Conservation (phyloP, 805 yeast species). For the Candida hungchunana region DNA sequence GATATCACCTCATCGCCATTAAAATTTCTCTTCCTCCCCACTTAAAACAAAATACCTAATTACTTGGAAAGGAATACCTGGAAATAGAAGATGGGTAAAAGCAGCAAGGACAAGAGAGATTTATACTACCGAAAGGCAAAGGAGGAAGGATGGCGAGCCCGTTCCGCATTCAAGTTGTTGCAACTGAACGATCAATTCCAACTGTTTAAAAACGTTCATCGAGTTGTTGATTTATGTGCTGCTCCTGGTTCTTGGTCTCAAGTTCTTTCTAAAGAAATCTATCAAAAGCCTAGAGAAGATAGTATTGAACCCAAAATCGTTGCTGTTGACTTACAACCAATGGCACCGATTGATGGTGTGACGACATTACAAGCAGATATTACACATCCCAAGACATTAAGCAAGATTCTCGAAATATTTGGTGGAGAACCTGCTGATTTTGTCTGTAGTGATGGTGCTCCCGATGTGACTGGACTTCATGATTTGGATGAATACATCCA, state of each 20-base stretch:
- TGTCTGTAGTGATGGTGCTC: slow-evolving; percentile 97
- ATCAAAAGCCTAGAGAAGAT: slow-evolving; percentile 34
- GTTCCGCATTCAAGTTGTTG: slow-evolving; percentile 90
- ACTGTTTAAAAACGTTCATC: slow-evolving; percentile 58
- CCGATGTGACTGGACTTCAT: slow-evolving; percentile 96
- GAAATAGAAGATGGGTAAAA: slow-evolving; percentile 73
- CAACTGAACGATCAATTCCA: slow-evolving; percentile 91
- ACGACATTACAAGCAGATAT: slow-evolving; percentile 93
- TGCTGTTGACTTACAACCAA: slow-evolving; percentile 95
- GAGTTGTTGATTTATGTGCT: slow-evolving; percentile 96
- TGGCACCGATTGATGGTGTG: slow-evolving; percentile 93
- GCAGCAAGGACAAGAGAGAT: slow-evolving; percentile 93
- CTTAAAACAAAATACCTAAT: no score
- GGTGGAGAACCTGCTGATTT: slow-evolving; percentile 93
- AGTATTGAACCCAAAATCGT: slow-evolving; percentile 60
- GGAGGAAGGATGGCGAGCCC: slow-evolving; percentile 96
- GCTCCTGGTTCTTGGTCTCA: slow-evolving; percentile 98
- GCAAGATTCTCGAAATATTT: slow-evolving; percentile 69
- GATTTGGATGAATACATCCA: slow-evolving; percentile 96
- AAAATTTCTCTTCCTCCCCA: no score
- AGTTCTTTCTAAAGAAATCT: slow-evolving; percentile 72
- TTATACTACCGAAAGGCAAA: slow-evolving; percentile 89
- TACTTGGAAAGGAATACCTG: no score
- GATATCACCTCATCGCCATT: no score
- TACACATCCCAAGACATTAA: slow-evolving; percentile 88